Evolutionary conservation across 805 yeast species (phyloP).

Genomic region (Pichia heedii): DNA sequence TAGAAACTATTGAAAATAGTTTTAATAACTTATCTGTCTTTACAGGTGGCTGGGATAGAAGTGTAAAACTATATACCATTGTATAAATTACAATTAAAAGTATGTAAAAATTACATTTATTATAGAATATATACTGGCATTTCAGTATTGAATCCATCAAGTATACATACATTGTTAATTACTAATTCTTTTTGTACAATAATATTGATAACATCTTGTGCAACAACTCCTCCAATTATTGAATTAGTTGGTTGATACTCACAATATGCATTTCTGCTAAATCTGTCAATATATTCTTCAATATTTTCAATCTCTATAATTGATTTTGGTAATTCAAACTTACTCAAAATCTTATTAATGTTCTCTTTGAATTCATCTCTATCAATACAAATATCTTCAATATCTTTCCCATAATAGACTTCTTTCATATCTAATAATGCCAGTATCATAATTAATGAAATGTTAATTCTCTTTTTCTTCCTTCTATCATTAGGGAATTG

Average conservation of each 20-base stretch:
- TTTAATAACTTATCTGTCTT: constrained; percentile 33
- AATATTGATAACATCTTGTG: constrained; percentile 84
- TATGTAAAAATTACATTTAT: constrained; percentile 1
- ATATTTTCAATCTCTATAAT: constrained; percentile 20
- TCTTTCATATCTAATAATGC: constrained; percentile 43
- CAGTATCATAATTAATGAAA: constrained; percentile 49
- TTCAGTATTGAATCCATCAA: constrained; percentile 62
- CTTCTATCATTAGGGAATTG: constrained; percentile 19
- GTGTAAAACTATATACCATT: constrained; percentile 41
- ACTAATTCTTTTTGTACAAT: constrained; percentile 72
- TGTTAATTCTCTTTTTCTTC: constrained; percentile 41
- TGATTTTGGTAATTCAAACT: constrained; percentile 38
- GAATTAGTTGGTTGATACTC: constrained; percentile 83
- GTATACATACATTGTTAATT: constrained; percentile 66
- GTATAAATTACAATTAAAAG: background rate
- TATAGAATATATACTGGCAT: constrained; percentile 61
- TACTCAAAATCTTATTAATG: constrained; percentile 26
- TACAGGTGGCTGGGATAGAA: constrained; percentile 79
- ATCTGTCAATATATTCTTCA: constrained; percentile 29
- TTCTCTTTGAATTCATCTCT: constrained; percentile 22
- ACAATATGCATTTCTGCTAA: constrained; percentile 42
- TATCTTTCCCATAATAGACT: constrained; percentile 6
- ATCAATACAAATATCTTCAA: constrained; percentile 18
- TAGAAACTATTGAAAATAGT: constrained; percentile 41
- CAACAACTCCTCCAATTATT: constrained; percentile 77